phyloP scores from a whole-genome alignment of 495 filamentous ascomycete genomes.

The Wilcoxina mikolae region DNA sequence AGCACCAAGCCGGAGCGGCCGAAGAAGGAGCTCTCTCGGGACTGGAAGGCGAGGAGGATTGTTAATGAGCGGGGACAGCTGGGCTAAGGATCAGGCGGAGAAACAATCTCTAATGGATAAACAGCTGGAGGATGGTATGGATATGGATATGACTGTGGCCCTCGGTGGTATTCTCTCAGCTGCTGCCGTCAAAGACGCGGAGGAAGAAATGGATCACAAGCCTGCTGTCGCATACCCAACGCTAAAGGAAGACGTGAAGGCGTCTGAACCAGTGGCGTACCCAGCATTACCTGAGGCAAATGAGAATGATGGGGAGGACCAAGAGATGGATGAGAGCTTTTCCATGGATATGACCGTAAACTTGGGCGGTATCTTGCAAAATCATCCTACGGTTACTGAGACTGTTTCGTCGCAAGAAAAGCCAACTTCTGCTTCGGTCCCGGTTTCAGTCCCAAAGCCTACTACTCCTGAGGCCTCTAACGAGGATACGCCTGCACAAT shows the following conservation, averaged over 20 bases:
- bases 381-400: background rate
- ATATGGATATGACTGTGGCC: constrained; percentile 49
- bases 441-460: background rate
- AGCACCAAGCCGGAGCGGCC: background rate
- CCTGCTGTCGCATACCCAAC: background rate
- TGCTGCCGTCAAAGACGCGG: background rate
- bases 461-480: constrained; percentile 4
- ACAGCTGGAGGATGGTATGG: constrained; percentile 32
- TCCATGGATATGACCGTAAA: constrained; percentile 47
- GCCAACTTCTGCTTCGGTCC: background rate
- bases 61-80: constrained; percentile 26
- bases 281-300: constrained; percentile 1
- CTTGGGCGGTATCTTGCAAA: background rate
- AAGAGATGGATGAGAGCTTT: constrained; percentile 40
- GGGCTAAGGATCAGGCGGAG: constrained; percentile 51
- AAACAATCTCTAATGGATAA: constrained; percentile 44
- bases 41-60: constrained; percentile 14
- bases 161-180: constrained; percentile 48
- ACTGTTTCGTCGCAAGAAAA: too few relatives aligned
- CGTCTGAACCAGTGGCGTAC: background rate
- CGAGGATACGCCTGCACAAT: background rate
- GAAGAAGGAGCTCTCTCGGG: constrained; percentile 40
- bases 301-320: constrained; percentile 31
- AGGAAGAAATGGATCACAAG: background rate
- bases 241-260: background rate